Percentiles rank a stretch among this genome's conserved stretches.
Conservation (phyloP, 345 rosid species). For the Gossypium turneri region DNA sequence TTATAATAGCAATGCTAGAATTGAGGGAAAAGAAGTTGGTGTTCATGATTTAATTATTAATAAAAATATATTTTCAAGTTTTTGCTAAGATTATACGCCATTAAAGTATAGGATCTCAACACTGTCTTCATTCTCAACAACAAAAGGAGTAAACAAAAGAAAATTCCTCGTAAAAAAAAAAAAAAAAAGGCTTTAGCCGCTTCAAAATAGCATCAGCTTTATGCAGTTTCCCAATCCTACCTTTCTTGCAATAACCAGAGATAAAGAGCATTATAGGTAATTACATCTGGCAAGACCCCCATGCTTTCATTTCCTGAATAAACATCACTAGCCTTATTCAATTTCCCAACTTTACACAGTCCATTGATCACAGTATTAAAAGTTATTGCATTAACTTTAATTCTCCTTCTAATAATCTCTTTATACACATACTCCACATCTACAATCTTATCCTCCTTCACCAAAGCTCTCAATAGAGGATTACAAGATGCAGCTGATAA, state of each 20-base stretch:
- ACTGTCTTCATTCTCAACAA: conserved; percentile 11
- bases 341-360: conserved; percentile 65
- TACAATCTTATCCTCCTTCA: conserved; percentile 36
- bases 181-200: not conserved
- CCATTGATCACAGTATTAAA: conserved; percentile 59
- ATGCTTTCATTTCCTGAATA: conserved; percentile 60
- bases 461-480: conserved; percentile 61
- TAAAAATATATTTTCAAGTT: not conserved
- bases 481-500: conserved; percentile 67
- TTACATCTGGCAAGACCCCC: conserved; percentile 44
- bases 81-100: conserved; percentile 22
- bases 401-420: conserved; percentile 65
- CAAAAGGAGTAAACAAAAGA: not conserved
- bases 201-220: conserved; percentile 65
- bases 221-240: conserved; percentile 63
- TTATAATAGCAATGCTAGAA: not conserved
- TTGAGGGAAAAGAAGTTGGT: not conserved
- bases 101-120: conserved; percentile 23
- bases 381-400: conserved; percentile 36
- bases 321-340: conserved; percentile 60
- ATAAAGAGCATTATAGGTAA: conserved; percentile 65
- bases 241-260: conserved; percentile 63
- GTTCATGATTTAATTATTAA: not conserved
- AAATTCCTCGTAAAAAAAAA: not conserved
- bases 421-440: conserved; percentile 56